phyloP scores from a whole-genome alignment of 352 stramenopile genomes.

The Albugo laibachii region DNA sequence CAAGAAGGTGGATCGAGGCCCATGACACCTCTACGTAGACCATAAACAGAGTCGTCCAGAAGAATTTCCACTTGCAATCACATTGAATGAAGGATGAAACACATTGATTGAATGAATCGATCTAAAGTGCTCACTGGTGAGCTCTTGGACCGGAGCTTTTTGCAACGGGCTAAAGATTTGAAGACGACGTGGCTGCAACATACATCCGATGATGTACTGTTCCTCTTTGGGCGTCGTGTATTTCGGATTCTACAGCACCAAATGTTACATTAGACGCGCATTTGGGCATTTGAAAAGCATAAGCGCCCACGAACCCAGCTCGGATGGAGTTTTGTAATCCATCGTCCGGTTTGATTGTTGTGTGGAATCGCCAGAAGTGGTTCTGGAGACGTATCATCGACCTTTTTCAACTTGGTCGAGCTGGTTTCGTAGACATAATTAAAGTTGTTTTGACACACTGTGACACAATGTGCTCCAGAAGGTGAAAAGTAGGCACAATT shows the following conservation, averaged over 20 bases:
- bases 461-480: constrained; percentile 41
- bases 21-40: constrained; percentile 5
- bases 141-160: constrained; percentile 44
- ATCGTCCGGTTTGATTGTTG: constrained; percentile 73
- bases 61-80: constrained; percentile 60
- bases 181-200: constrained; percentile 58
- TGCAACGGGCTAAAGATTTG: constrained; percentile 61
- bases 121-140: constrained; percentile 39
- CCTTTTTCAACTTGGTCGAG: constrained; percentile 13
- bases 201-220: constrained; percentile 63
- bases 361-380: constrained; percentile 35
- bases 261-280: no score
- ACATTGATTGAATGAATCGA: constrained; percentile 78
- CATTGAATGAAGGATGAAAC: constrained; percentile 52
- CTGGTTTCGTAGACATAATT: constrained; percentile 48
- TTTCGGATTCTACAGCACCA: constrained; percentile 28
- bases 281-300: background rate
- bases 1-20: no score
- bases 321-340: constrained; percentile 75
- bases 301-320: constrained; percentile 16
- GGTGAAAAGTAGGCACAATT: constrained; percentile 80
- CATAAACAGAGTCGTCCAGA: constrained; percentile 46
- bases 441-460: constrained; percentile 65
- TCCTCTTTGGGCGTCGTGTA: constrained; percentile 9
- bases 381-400: constrained; percentile 5